Evolutionary conservation across 306 rosid genomes (phyloP).

Genomic region (Fragaria nilgerrensis): DNA sequence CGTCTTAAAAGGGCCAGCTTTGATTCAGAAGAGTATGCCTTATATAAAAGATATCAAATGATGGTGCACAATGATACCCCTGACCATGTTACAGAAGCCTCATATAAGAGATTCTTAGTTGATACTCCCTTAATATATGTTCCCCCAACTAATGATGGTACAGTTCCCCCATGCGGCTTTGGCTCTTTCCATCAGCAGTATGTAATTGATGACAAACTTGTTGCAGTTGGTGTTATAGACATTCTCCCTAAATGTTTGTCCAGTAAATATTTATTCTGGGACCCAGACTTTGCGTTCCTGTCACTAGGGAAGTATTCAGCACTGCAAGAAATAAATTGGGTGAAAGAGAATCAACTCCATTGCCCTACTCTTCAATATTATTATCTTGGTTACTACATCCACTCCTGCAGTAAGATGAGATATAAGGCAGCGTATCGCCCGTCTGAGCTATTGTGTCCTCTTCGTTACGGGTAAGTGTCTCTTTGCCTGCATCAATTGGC

Average conservation of each 20-base stretch:
- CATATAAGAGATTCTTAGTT: constrained; percentile 78
- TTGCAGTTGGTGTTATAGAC: constrained; percentile 96
- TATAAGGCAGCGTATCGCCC: constrained; percentile 91
- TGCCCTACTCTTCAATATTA: constrained; percentile 83
- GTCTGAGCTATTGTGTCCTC: constrained; percentile 89
- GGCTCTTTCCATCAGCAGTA: constrained; percentile 99
- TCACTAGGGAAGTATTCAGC: constrained; percentile 96
- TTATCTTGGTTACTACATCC: constrained; percentile 95
- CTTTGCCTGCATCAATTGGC: constrained; percentile 11
- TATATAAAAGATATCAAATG: constrained; percentile 70
- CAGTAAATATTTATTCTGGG: constrained; percentile 97
- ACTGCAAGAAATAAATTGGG: constrained; percentile 85
- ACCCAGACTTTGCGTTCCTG: constrained; percentile 88
- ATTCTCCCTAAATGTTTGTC: constrained; percentile 93
- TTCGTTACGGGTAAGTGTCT: constrained; percentile 78
- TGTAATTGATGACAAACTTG: constrained; percentile 70
- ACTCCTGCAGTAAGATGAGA: constrained; percentile 91
- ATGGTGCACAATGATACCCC: constrained; percentile 80
- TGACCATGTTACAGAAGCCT: constrained; percentile 53
- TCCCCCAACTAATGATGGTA: constrained; percentile 64
- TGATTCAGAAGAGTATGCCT: constrained; percentile 70
- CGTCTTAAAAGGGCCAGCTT: constrained; percentile 75
- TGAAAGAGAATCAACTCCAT: constrained; percentile 71
- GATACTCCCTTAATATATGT: constrained; percentile 70
- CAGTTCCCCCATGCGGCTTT: constrained; percentile 85